Base-by-base conservation (phyloP, 2,329 filamentous ascomycete genomes). In the Didymella keratinophila region DNA sequence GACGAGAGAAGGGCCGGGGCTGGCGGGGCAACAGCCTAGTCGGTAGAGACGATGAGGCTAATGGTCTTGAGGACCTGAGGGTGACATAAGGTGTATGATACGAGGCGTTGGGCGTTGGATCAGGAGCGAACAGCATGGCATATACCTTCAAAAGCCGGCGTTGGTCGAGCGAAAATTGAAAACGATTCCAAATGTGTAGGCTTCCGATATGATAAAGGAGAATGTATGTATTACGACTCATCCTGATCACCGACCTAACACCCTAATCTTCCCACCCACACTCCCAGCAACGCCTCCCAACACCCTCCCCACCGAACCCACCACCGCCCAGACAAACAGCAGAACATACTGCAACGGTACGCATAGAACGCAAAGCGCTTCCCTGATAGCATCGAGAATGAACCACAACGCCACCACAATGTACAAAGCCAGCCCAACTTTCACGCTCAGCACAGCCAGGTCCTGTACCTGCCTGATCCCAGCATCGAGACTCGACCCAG, bases 1-100 rank as follows among this genome's bases (percentile, higher is more conserved):
- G 92, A 86, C 84, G 54, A 88, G 85, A 72, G 90, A 93, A 69
- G 86, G 88, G 10, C 88, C 89, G 2, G 76, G 81, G 20, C 37
- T 74, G 52, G 69, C 68, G 30, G 71, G 68, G 39, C 45, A 56
- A 46, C 60, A 64, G 54, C 61, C 57, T 51, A 59, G 61, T 9
- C 41, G 41, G 56, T 58, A 42, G 11, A 23, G 10, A 14, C 20
- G 30, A 32, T 12, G 6, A n/a, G n/a, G n/a, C n/a, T n/a, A n/a
- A n/a, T n/a, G n/a, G n/a, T n/a, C n/a, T n/a, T n/a, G n/a, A n/a
- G n/a, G n/a, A n/a, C n/a, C n/a, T n/a, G n/a, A n/a, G n/a, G n/a
- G n/a, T n/a, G n/a, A n/a, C n/a, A n/a, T n/a, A n/a, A n/a, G n/a
- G 36, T 12, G 20, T 41, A 25, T 6, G 21, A 27, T n/a, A 27